A percentile compares a stretch with the other conserved stretches of the same genome.
phyloP scores from a whole-genome alignment of 768 basidiomycete species.

The Pholiota conissans region DNA sequence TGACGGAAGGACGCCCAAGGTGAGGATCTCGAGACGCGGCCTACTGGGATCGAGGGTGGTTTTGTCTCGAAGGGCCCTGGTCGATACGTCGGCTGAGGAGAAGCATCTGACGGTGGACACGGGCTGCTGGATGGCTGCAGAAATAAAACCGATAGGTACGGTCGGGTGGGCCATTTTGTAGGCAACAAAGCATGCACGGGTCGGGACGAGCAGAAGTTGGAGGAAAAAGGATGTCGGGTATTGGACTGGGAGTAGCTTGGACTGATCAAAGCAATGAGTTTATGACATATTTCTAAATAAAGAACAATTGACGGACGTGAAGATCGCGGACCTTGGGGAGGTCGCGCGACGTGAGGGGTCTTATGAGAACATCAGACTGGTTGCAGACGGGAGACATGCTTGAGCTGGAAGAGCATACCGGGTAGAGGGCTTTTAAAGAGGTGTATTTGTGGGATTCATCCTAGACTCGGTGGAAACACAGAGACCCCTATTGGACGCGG shows the following conservation, averaged over 20 bases:
- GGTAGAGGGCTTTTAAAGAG: slow-evolving; percentile 1
- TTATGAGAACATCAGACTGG: slow-evolving; percentile 26
- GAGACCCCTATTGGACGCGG: slow-evolving; percentile 6
- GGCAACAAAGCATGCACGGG: slow-evolving; percentile 42
- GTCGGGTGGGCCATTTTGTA: slow-evolving; percentile 25
- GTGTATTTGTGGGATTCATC: not conserved
- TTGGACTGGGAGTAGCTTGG: slow-evolving; percentile 35
- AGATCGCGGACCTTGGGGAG: slow-evolving; percentile 35
- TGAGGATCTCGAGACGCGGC: slow-evolving; percentile 47
- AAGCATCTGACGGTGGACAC: slow-evolving; percentile 16
- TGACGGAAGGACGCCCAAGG: slow-evolving; percentile 48
- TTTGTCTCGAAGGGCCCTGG: slow-evolving; percentile 17
- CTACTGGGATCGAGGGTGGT: slow-evolving; percentile 17
- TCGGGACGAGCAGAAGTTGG: slow-evolving; percentile 43
- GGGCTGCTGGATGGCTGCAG: slow-evolving; percentile 35
- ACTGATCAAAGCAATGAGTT: slow-evolving; percentile 20
- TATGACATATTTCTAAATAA: slow-evolving; percentile 7
- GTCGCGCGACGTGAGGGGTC: slow-evolving; percentile 34
- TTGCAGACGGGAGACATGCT: slow-evolving; percentile 10
- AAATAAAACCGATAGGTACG: slow-evolving; percentile 42
- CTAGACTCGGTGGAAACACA: slow-evolving; percentile 1
- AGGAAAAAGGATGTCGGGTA: slow-evolving; percentile 47
- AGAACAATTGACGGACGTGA: slow-evolving; percentile 36
- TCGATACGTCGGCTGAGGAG: slow-evolving; percentile 11
- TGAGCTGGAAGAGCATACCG: not conserved